Base-by-base conservation (phyloP, 192 early-diverging fungal species). In the Coemansia sp. region DNA sequence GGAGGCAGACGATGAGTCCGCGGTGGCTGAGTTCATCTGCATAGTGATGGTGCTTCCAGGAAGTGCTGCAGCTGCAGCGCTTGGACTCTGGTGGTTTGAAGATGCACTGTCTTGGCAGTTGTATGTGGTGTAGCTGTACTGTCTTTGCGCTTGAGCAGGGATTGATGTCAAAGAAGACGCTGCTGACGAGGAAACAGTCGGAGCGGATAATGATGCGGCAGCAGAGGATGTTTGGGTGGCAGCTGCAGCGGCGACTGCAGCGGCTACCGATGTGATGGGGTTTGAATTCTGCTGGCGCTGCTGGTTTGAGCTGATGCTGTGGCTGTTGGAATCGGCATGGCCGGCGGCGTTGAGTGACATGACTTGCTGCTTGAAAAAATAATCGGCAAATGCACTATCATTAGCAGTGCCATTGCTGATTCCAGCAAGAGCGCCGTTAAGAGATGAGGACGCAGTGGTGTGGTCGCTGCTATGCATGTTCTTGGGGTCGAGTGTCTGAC, bases 361-460 rank as follows among this genome's bases (percentile, higher is more conserved):
- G 20, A 45, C 50, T 43, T 70, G 67, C 41, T 64, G 60, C 44
- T 67, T 74, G 35, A 74, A 56, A 15, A 74, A 55, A 26, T 74
- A 74, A 36, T 74, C 71, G 2, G 71, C 64, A 39, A 74, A 53
- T 3, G 34, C 33, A 9, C 46, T 59, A 32, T 55, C 52, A 17
- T 51, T 58, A 11, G 55, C 58, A 1, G 55, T 13, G 18, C 50
- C 32, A 0, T 54, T 25, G 34, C 57, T 55, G 17, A 70, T 44
- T 5, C 52, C 47, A 7, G 53, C 50, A 26, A 68, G 43, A 5
- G 49, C 47, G 6, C 35, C 27, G 1, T 46, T 25, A n/a, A 64
- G 22, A n/a, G 54, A 46, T n/a, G 45, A 45, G 5, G 58, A 48
- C 30, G 34, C 46, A 2, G 13, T 39, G 18, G 20, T 33, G 9